Base-by-base conservation (phyloP, 1,139 yeast species). In the Suhomyces kunorum region DNA sequence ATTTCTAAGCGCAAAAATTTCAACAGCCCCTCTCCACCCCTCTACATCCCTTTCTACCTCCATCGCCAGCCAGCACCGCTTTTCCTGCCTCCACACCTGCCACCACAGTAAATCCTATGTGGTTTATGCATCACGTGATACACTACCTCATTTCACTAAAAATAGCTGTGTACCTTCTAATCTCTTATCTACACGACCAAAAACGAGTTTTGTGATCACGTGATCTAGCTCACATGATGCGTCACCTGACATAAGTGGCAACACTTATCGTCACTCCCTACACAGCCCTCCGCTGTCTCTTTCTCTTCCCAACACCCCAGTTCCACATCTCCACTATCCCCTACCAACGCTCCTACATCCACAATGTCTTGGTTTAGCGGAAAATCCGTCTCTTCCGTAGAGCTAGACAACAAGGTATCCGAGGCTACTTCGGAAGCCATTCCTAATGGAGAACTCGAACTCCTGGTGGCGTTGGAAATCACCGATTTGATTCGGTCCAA, bases 401-500 rank as follows among this genome's bases (percentile, higher is more conserved):
- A 70, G 44, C 67, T 87, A 31, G 95, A 86, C 48, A 74, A 70
- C 42, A 78, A 83, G 52, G 79, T 90, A 37, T 76, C 76, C 39
- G 80, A 77, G 49, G 96, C 97, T 11, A 89, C 98, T 0, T 83
- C 92, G 24, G 96, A 88, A 60, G 68, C 87, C 15, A 84, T 92
- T 38, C 98, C 98, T 3, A 82, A 86, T 55, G 98, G 98, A 3
- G 96, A 89, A 53, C 75, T 87, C 40, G 97, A 92, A 53, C 73
- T 87, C 47, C 79, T 83, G 6, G 71, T 79, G 37, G 90, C 94
- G 8, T 71, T 92, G 46, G 98, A 92, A 58, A 79, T 92, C 43
- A 87, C 96, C 40, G 99, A 92, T 63, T 59, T 83, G 38, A 87
- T 92, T 36, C 75, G 97, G 50, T 82, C 95, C 40, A 89, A 89